Base-by-base conservation (phyloP, 805 yeast species). In the Wickerhamomyces pijperi region DNA sequence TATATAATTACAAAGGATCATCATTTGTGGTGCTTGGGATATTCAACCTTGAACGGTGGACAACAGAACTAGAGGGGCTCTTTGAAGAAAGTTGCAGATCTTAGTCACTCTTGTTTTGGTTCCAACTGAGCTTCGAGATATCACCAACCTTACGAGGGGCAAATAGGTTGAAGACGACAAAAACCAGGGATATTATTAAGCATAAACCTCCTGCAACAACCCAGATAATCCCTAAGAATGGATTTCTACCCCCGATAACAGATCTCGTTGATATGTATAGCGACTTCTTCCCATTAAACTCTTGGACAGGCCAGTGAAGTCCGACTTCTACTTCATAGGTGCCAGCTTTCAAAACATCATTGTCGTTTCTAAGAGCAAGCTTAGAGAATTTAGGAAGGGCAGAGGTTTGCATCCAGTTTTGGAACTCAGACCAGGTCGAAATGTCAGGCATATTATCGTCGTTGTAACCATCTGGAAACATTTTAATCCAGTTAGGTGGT, bases 361-460 rank as follows among this genome's bases (percentile, higher is more conserved):
- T 54, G 43, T 73, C 77, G 52, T 81, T 82, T 54, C 83, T 68
- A 39, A 74, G 65, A 11, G 75, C 74, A 56, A 83, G 58, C 56
- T 82, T 82, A 46, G 78, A 72, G 55, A 80, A 80, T 17, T 67
- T 63, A 15, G 88, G 72, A 43, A 83, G 65, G 0, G 85, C 92
- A 6, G 88, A 78, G 2, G 90, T 78, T 44, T 85, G 70, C 90
- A 83, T 82, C 94, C 94, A 83, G 48, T 82, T 83, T 51, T 82
- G 90, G 44, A 83, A 70, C 43, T 76, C 78, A 42, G 70, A 74
- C 85, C 85, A 77, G 8, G 64, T 58, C 2, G 77, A 64, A 28
- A 83, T 55, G 53, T 82, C 83, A 4, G 92, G 92, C 36, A 83
- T 37, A 53, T 82, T 82, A 0, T 70, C 68, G 19, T 70, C 72